Conservation (phyloP, 441 rosid species). For the Pelargonium myrrhifolium region DNA sequence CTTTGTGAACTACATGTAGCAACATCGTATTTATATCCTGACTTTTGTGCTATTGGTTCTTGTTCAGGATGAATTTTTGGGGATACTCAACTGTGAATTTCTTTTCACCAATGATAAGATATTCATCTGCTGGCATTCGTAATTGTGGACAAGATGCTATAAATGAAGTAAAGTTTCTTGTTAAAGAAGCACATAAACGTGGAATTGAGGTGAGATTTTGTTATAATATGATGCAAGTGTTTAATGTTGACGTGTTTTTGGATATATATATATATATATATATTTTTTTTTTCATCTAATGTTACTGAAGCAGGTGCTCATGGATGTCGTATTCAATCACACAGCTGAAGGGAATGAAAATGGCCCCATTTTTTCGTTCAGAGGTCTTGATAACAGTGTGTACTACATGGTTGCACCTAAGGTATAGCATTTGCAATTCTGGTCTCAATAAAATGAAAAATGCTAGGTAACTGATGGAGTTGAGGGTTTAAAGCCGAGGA, state of each 20-base stretch:
- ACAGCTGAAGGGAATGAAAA: conserved; percentile 96
- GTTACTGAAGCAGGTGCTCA: conserved; percentile 55
- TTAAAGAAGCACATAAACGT: conserved; percentile 86
- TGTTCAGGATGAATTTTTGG: conserved; percentile 88
- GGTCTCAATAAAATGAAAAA: not conserved
- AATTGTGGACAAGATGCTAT: conserved; percentile 64
- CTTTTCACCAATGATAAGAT: conserved; percentile 94
- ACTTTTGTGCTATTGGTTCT: conserved; percentile 15
- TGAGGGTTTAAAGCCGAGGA: not conserved
- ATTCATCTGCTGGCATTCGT: conserved; percentile 53
- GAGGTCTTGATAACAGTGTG: conserved; percentile 85
- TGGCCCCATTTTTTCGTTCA: conserved; percentile 79
- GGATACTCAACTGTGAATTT: conserved; percentile 84
- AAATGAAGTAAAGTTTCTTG: conserved; percentile 78
- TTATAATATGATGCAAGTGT: conserved; percentile 13
- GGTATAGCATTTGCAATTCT: conserved; percentile 40
- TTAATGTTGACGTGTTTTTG: conserved; percentile 13
- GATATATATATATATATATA: too few relatives aligned
- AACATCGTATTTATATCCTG: conserved; percentile 1
- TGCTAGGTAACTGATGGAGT: not conserved
- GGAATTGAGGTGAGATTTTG: conserved; percentile 75
- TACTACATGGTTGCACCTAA: conserved; percentile 97
- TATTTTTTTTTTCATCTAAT: conserved; percentile 16
- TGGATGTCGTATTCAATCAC: conserved; percentile 98
- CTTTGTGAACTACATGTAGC: conserved; percentile 12